phyloP scores from a whole-genome alignment of 176 grass and related monocot genomes.

The Neostapfia colusana region DNA sequence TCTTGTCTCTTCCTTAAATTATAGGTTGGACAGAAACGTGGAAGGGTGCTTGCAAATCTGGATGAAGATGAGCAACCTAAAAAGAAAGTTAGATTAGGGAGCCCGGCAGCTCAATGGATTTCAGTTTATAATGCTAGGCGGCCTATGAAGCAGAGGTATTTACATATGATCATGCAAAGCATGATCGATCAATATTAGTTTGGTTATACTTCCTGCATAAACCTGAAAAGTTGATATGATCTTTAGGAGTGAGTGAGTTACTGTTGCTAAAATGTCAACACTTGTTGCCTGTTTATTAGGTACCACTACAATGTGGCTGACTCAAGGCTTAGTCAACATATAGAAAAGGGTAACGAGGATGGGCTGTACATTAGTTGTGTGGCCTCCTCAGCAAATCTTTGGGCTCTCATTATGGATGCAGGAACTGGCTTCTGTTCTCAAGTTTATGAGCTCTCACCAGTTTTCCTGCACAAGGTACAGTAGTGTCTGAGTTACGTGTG shows the following conservation, averaged over 20 bases:
- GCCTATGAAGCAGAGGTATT: slow-evolving; percentile 94
- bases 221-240: neutral
- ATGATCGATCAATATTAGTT: slow-evolving; percentile 15
- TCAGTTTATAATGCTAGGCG: slow-evolving; percentile 89
- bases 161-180: slow-evolving; percentile 21
- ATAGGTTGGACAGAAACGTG: slow-evolving; percentile 95
- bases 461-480: slow-evolving; percentile 93
- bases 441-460: slow-evolving; percentile 79
- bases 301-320: slow-evolving; percentile 99
- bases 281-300: slow-evolving; percentile 51
- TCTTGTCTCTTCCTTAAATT: slow-evolving; percentile 10
- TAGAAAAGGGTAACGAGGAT: slow-evolving; percentile 93
- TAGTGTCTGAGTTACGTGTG: slow-evolving; percentile 29
- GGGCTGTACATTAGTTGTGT: slow-evolving; percentile 85
- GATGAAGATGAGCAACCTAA: slow-evolving; percentile 91
- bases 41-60: slow-evolving; percentile 65
- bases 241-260: slow-evolving; percentile 20
- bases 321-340: slow-evolving; percentile 79
- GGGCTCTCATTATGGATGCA: slow-evolving; percentile 99
- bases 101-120: slow-evolving; percentile 83
- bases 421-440: slow-evolving; percentile 87
- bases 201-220: neutral
- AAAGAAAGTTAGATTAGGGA: slow-evolving; percentile 92
- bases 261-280: slow-evolving; percentile 27
- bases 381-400: slow-evolving; percentile 79